Percentiles rank a stretch among this genome's conserved stretches.
Conservation (phyloP, 2,329 filamentous ascomycete species). For the Coleophoma eucalyptorum region DNA sequence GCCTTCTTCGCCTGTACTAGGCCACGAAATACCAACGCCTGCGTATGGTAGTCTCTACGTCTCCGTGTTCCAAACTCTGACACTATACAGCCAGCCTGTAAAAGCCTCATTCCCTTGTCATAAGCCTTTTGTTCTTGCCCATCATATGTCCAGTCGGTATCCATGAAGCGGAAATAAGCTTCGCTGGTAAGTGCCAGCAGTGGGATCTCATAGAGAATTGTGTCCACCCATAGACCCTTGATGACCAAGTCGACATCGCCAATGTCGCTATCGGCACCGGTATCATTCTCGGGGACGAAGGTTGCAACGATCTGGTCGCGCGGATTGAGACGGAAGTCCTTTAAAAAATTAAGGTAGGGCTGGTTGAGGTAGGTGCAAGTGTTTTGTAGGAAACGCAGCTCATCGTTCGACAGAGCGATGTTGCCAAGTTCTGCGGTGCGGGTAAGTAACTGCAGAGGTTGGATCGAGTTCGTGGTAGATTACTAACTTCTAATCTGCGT, state of each 20-base stretch:
- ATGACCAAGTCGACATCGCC: conserved; percentile 77
- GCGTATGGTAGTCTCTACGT: conserved; percentile 89
- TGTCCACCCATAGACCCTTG: conserved; percentile 85
- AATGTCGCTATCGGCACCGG: conserved; percentile 58
- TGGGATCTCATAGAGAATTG: conserved; percentile 96
- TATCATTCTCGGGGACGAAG: conserved; percentile 47
- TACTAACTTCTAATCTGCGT: conserved; percentile 73
- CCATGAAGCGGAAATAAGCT: conserved; percentile 96
- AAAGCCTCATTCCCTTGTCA: conserved; percentile 71
- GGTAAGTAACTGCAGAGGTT: too few relatives aligned
- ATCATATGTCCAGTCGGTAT: conserved; percentile 86
- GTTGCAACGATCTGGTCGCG: conserved; percentile 72
- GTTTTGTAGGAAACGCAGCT: conserved; percentile 72
- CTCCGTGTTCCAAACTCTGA: conserved; percentile 93
- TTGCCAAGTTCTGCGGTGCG: conserved; percentile 66
- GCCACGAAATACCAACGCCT: conserved; percentile 86
- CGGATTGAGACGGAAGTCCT: conserved; percentile 76
- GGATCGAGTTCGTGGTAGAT: background rate
- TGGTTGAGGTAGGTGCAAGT: conserved; percentile 77
- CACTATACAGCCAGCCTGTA: conserved; percentile 81
- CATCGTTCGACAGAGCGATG: conserved; percentile 73
- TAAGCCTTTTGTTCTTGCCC: conserved; percentile 84
- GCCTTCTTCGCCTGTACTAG: conserved; percentile 76
- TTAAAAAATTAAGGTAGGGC: conserved; percentile 77
- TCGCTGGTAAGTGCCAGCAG: conserved; percentile 89